phyloP scores from a whole-genome alignment of 345 rosid species.

The Hevea brasiliensis region DNA sequence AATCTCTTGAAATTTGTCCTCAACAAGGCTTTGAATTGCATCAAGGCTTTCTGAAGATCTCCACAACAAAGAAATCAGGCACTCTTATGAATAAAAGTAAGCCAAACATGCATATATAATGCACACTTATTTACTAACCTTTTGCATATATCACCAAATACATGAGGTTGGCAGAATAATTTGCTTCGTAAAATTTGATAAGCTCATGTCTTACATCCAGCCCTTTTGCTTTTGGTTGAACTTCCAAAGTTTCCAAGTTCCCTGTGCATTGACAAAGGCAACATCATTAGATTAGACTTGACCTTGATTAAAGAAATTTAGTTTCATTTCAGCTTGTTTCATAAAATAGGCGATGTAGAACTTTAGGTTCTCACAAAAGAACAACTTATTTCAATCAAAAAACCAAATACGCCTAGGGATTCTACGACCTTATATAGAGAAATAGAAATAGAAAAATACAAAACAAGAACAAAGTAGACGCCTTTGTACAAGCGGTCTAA shows the following conservation, averaged over 20 bases:
- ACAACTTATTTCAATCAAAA: too few species aligned
- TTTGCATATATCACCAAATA: conserved; percentile 75
- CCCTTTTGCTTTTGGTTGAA: conserved; percentile 74
- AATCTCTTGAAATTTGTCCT: conserved; percentile 67
- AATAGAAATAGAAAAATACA: too few species aligned
- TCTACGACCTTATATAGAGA: too few species aligned
- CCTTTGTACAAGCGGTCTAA: not conserved
- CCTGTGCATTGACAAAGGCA: conserved; percentile 41
- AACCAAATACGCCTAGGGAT: too few species aligned
- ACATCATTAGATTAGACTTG: not conserved
- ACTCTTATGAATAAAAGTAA: not conserved
- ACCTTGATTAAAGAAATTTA: too few species aligned
- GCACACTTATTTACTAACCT: conserved; percentile 41
- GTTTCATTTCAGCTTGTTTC: not conserved
- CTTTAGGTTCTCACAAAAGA: not conserved
- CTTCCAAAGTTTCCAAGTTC: conserved; percentile 80
- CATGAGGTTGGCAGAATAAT: conserved; percentile 92
- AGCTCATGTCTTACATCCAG: conserved; percentile 74
- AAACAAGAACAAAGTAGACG: too few species aligned
- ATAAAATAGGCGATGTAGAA: not conserved
- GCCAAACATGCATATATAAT: not conserved
- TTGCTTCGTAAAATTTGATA: conserved; percentile 67
- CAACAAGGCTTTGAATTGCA: conserved; percentile 59
- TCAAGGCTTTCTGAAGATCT: conserved; percentile 63
- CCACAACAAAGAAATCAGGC: conserved; percentile 1